phyloP scores from a whole-genome alignment of 2,329 filamentous ascomycete genomes.

The Dothistroma pini region DNA sequence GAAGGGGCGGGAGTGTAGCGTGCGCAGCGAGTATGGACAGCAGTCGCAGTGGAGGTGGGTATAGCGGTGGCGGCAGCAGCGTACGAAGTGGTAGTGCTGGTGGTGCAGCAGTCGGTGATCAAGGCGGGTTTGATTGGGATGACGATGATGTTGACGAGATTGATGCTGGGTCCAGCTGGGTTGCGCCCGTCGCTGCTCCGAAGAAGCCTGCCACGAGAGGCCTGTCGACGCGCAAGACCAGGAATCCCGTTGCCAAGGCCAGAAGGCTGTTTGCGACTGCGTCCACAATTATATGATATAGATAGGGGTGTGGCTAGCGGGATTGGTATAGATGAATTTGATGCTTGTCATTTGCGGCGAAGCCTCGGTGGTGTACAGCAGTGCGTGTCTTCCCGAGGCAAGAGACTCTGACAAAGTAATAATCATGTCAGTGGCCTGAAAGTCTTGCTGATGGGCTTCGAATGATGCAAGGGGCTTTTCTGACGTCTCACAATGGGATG shows the following conservation, averaged over 20 bases:
- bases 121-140: slow-evolving; percentile 16
- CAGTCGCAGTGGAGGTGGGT: not conserved
- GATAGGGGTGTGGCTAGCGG: not conserved
- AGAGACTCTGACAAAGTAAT: not conserved
- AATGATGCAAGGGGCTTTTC: slow-evolving; percentile 1
- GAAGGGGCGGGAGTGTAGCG: not conserved
- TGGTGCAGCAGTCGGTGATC: slow-evolving; percentile 1
- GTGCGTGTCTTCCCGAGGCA: not conserved
- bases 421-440: not conserved
- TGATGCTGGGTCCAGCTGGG: slow-evolving; percentile 23
- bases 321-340: not conserved
- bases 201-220: slow-evolving; percentile 5
- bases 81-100: not conserved
- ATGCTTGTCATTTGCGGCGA: not conserved
- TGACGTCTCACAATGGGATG: not conserved
- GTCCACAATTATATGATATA: slow-evolving; percentile 22
- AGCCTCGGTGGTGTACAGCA: not conserved
- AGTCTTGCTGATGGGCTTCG: not conserved
- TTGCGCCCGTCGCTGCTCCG: slow-evolving; percentile 12
- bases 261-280: slow-evolving; percentile 27
- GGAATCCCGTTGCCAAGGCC: slow-evolving; percentile 22
- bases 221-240: slow-evolving; percentile 11
- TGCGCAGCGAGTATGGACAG: slow-evolving; percentile 6
- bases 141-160: slow-evolving; percentile 26
- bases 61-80: not conserved